These are phyloP conservation scores for Dryas octopetala DNA, from an alignment of 306 rosid genomes.

Conservation along the genomic window DNA sequence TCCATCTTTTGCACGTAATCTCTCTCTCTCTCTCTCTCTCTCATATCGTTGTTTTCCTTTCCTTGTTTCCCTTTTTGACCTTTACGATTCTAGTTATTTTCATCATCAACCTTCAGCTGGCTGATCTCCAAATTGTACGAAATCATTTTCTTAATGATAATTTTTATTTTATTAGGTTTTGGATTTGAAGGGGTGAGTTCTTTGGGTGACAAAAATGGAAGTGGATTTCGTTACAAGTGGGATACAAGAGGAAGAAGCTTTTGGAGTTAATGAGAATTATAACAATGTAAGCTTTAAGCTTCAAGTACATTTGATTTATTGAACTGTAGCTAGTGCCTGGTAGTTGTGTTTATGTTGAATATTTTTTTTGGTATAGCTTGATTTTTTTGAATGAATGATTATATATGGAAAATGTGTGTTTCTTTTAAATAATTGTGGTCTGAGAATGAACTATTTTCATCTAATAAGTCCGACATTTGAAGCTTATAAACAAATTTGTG, in stretches of 20 bases:
- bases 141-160: not conserved
- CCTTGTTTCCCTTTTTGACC: not conserved
- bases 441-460: not conserved
- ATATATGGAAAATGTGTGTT: not conserved
- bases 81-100: not conserved
- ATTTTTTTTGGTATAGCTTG: not conserved
- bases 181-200: constrained; percentile 22
- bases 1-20: not conserved
- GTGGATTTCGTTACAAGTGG: constrained; percentile 52
- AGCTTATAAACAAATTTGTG: not conserved
- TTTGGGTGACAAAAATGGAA: constrained; percentile 43
- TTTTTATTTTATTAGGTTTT: constrained; percentile 17
- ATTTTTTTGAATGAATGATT: not conserved
- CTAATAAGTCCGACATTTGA: not conserved
- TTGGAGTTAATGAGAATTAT: constrained; percentile 40
- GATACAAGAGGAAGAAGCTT: constrained; percentile 44
- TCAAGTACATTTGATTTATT: constrained; percentile 13
- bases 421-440: not conserved
- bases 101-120: not conserved
- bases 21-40: too few relatives aligned
- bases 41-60: not conserved
- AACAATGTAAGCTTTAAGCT: constrained; percentile 58
- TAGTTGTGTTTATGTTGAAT: not conserved
- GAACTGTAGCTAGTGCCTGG: not conserved
- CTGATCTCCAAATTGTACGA: constrained; percentile 9